phyloP scores from a whole-genome alignment of 306 rosid genomes.

The Cicer cuneatum region DNA sequence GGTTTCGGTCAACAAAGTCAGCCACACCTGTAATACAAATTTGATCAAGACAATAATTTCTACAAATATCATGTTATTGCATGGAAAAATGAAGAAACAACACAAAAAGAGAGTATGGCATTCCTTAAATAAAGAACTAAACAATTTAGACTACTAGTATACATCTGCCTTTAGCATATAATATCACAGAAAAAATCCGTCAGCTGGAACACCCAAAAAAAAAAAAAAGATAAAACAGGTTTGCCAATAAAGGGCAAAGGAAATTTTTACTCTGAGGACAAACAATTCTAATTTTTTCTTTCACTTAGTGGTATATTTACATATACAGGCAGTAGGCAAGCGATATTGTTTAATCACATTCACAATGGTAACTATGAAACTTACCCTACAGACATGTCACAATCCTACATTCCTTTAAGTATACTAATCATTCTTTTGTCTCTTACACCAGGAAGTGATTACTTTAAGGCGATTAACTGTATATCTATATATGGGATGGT shows the following conservation, averaged over 20 bases:
- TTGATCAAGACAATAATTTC: conserved; percentile 25
- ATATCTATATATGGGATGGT: not conserved
- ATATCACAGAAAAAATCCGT: not conserved
- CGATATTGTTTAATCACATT: not conserved
- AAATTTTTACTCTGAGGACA: not conserved
- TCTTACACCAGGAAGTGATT: not conserved
- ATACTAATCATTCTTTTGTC: not conserved
- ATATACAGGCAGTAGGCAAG: conserved; percentile 1
- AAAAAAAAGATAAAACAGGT: not conserved
- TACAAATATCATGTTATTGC: conserved; percentile 9
- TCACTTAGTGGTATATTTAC: not conserved
- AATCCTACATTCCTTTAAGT: conserved; percentile 1
- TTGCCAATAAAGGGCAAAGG: conserved; percentile 7
- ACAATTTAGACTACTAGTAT: not conserved
- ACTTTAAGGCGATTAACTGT: not conserved
- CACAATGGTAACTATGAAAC: not conserved
- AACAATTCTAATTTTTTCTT: not conserved
- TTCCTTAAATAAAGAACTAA: conserved; percentile 17
- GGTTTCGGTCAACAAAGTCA: conserved; percentile 78
- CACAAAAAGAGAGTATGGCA: conserved; percentile 6
- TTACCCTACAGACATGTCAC: not conserved
- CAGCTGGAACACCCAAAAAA: conserved; percentile 22
- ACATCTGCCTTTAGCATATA: conserved; percentile 11
- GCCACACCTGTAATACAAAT: conserved; percentile 65
- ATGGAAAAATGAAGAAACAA: not conserved